Conservation (phyloP, 2,329 filamentous ascomycete genomes). For the Xylariaceae sp. region DNA sequence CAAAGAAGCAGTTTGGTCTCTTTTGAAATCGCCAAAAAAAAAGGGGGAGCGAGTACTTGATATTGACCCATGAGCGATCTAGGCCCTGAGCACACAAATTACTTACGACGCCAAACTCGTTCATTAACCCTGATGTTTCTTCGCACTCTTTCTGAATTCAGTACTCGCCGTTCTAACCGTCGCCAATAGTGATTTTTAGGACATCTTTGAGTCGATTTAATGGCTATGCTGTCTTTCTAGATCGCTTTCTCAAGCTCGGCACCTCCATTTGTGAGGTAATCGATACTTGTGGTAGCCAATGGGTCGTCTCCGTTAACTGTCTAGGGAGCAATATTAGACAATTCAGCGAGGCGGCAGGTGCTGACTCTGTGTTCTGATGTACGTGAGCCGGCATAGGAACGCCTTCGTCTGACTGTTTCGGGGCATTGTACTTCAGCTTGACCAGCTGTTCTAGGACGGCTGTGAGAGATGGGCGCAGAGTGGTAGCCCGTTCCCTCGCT, state of each 20-base stretch:
- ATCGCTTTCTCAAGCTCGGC: slow-evolving; percentile 50
- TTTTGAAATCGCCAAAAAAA: too few relatives aligned
- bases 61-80: too few relatives aligned
- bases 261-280: slow-evolving; percentile 54
- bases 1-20: not conserved
- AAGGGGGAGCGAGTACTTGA: too few relatives aligned
- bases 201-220: slow-evolving; percentile 47
- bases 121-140: too few relatives aligned
- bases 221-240: slow-evolving; percentile 45
- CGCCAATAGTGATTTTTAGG: slow-evolving; percentile 47
- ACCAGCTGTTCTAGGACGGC: slow-evolving; percentile 43
- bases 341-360: slow-evolving; percentile 44
- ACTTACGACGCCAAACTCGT: too few relatives aligned
- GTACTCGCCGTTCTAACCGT: slow-evolving; percentile 39
- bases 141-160: slow-evolving; percentile 48
- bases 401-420: slow-evolving; percentile 46
- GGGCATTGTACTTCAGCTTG: slow-evolving; percentile 44
- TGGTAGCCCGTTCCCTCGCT: slow-evolving; percentile 54
- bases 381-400: slow-evolving; percentile 48
- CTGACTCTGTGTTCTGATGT: slow-evolving; percentile 44
- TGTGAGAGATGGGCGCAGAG: slow-evolving; percentile 51
- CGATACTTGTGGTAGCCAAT: slow-evolving; percentile 43
- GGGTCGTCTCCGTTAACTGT: slow-evolving; percentile 49
- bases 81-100: too few relatives aligned
- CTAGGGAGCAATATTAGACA: slow-evolving; percentile 48